Evolutionary conservation across 768 basidiomycete genomes (phyloP).

Genomic region (Polyporus arcularius): DNA sequence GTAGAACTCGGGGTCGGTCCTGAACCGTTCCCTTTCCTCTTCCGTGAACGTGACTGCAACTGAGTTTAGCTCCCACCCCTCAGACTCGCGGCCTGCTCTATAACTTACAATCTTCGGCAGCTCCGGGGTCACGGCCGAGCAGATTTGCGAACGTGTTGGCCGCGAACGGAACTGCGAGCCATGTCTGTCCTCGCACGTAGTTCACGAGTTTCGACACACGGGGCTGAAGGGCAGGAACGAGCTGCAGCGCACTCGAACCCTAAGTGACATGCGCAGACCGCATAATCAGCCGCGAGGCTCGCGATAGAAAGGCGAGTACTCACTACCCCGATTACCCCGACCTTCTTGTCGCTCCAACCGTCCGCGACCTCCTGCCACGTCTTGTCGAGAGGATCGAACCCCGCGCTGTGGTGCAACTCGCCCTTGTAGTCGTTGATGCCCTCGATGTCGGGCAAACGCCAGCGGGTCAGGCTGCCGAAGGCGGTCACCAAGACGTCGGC

Average conservation of each 20-base stretch:
- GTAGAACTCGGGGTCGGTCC: conserved; percentile 45
- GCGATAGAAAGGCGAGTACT: conserved; percentile 20
- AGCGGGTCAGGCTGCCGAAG: conserved; percentile 52
- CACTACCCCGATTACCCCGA: conserved; percentile 63
- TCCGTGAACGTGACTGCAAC: conserved; percentile 30
- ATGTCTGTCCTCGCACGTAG: conserved; percentile 62
- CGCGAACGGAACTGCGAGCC: conserved; percentile 53
- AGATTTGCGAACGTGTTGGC: conserved; percentile 41
- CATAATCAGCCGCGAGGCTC: not conserved
- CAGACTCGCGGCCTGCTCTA: not conserved
- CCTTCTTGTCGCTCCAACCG: conserved; percentile 52
- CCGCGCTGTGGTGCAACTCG: conserved; percentile 60
- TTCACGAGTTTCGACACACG: conserved; percentile 50
- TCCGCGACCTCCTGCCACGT: conserved; percentile 47
- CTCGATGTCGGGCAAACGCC: conserved; percentile 68
- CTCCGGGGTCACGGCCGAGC: conserved; percentile 34
- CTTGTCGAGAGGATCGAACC: conserved; percentile 46
- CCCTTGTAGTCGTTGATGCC: conserved; percentile 61
- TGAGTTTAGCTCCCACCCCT: not conserved
- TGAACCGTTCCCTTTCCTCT: conserved; percentile 50
- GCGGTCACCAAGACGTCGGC: conserved; percentile 60
- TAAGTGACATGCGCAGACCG: conserved; percentile 19
- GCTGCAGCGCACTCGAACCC: conserved; percentile 66
- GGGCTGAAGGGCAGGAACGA: conserved; percentile 58
- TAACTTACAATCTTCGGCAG: conserved; percentile 46